Evolutionary conservation across 2,329 filamentous ascomycete genomes (phyloP), one percentile per base, ranked within the genome.

Genomic region (Epichloe glyceriae): DNA sequence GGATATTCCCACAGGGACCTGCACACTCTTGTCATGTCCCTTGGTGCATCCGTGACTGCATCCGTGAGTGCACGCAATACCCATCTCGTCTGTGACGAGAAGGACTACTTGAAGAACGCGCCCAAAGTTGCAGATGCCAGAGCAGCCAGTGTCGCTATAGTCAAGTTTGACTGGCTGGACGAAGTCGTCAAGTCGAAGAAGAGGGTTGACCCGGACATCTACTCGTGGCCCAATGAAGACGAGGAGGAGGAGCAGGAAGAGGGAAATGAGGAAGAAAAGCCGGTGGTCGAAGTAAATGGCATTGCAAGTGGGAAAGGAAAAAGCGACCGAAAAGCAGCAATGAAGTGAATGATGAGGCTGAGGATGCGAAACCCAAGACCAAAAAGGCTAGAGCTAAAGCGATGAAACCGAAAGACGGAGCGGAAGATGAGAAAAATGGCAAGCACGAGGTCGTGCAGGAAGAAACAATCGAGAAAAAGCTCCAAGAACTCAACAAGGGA

Each of bases 141-240:
- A 10, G 57, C 68, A 12, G 68, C 73, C 35, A 68, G 62, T 19
- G 65, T 84, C 12, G 71, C 72, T 3, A 71, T 87, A 44, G 73
- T 88, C 26, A 70, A 65, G 10, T 62, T 82, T 0, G 66, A 76
- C 14, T 88, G 85, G 85, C 66, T 82, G n/a, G 55, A 45, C 76
- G 2, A 73, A 81, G n/a, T 80, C 73, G 20, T 66, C 75, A 38
- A 52, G 55, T 10, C 51, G 62, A 39, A 56, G 58, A 22, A 57
- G 55, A 46, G 56, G 57, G 42, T 64, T 12, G 53, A 55, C 19
- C 56, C 53, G 1, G 58, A 62, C 22, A 55, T 57, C 19, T 64
- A 61, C 30, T 42, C 53, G 22, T 67, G 61, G 64, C 42, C 35
- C 2, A 22, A 15, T 22, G 47, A 33, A 5, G 17, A 49, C 7